Base-by-base conservation (phyloP, 2,329 filamentous ascomycete genomes). In the Lasiodiplodia hormozganensis region DNA sequence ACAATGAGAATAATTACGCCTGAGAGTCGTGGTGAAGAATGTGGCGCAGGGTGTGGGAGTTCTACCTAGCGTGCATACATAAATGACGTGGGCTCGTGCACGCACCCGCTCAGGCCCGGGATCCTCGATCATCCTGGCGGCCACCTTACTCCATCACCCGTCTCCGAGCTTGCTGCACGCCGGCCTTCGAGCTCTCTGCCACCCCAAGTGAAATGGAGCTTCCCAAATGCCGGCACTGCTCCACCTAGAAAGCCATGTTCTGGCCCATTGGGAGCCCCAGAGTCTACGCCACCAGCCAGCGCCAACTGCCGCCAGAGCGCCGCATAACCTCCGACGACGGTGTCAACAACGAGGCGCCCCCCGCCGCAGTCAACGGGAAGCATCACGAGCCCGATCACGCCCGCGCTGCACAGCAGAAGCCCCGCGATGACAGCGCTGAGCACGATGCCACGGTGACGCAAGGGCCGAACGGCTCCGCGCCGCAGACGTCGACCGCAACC, bases 201-300 rank as follows among this genome's bases (percentile, higher is more conserved):
- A 36, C 34, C 62, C 58, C 56, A 47, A 62, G 53, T 70, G 70
- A 69, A n/a, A 71, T 71, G 70, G 64, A 69, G 67, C 69, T 68
- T 70, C 62, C 68, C 69, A 69, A 67, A 71, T 71, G 70, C 69
- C 62, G 69, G 51, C 64, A 69, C 62, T 66, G 54, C 40, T 62
- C 52, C 23, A 65, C 62, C 57, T 76, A 78, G 74, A 76, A 76
- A 76, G 78, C 78, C 77, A 80, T 80, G 85, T 96, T 96, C 86
- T 96, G 93, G 93, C 93, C 93, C 76, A 88, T 94, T 80, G 92
- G 92, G 80, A 92, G 92, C 78, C 92, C 93, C 77, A 89, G 90
- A 79, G 89, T 94, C 79, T 95, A 93, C 84, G 90, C 92, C 77
- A 91, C 91, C 74, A 92, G 86, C 82, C 92, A 88, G 82, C 87